Evolutionary conservation across 148 eudicot species (phyloP).

Genomic region (Fagopyrum homotropicum): DNA sequence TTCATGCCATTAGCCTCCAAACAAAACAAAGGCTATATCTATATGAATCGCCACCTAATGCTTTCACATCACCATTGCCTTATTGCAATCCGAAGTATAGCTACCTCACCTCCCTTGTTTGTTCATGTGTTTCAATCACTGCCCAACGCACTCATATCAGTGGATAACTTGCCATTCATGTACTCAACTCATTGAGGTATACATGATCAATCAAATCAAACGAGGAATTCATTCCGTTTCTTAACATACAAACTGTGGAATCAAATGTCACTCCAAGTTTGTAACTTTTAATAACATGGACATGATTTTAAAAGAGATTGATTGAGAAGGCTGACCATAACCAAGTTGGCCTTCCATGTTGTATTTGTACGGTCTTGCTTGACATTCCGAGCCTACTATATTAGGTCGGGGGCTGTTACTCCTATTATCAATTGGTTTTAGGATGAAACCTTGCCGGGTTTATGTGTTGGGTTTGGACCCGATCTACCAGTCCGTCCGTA

Average conservation of each 20-base stretch:
- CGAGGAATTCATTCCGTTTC: background rate
- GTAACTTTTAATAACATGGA: background rate
- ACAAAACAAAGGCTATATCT: background rate
- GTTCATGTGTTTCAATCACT: background rate
- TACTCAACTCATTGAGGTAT: background rate
- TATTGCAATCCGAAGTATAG: background rate
- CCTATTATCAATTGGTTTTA: no score
- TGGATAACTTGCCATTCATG: background rate
- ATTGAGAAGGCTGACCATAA: no score
- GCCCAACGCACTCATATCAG: background rate
- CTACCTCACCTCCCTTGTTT: background rate
- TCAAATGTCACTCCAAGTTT: background rate
- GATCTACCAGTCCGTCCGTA: no score
- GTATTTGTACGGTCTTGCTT: no score
- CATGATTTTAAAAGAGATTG: background rate
- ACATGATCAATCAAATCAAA: background rate
- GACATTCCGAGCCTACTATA: no score
- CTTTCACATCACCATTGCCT: background rate
- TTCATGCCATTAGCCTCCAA: background rate
- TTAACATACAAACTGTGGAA: background rate
- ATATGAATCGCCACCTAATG: conserved; percentile 1
- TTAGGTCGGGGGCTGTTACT: no score
- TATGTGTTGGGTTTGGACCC: no score
- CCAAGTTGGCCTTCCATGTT: no score
- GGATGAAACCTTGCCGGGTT: no score